These are phyloP conservation scores for Saksenaea oblongispora DNA, from an alignment of 371 early-diverging fungal species.

Conservation along the genomic window DNA sequence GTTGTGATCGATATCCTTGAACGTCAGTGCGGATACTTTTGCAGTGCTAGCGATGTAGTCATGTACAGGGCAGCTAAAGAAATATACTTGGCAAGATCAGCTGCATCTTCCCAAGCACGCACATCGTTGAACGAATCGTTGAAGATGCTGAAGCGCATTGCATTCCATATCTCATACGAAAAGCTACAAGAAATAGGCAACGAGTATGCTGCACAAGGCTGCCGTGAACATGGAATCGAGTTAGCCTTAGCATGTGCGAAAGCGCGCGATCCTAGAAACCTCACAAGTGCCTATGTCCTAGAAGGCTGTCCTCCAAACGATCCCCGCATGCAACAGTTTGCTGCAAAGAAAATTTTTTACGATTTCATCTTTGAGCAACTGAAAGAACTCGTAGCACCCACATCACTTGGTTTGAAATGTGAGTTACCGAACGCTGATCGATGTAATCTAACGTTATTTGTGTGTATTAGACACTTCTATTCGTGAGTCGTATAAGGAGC, in stretches of 20 bases:
- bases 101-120: conserved; percentile 45
- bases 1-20: conserved; percentile 48
- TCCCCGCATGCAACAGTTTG: conserved; percentile 27
- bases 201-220: conserved; percentile 21
- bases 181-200: conserved; percentile 28
- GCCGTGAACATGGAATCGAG: conserved; percentile 39
- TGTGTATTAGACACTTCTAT: neutral
- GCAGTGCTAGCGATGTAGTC: conserved; percentile 67
- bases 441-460: neutral
- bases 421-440: neutral
- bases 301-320: conserved; percentile 40
- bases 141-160: conserved; percentile 43
- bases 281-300: conserved; percentile 41
- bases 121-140: conserved; percentile 61
- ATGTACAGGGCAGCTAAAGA: conserved; percentile 57
- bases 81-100: conserved; percentile 28
- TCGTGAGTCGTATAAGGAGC: conserved; percentile 12
- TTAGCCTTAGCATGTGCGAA: conserved; percentile 69
- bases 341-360: conserved; percentile 59
- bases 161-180: conserved; percentile 27
- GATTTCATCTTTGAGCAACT: conserved; percentile 47
- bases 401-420: conserved; percentile 1
- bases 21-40: conserved; percentile 74
- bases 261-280: conserved; percentile 62
- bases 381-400: conserved; percentile 16